phyloP scores from a whole-genome alignment of 768 basidiomycete species.

The Kwoniella dejecticola region DNA sequence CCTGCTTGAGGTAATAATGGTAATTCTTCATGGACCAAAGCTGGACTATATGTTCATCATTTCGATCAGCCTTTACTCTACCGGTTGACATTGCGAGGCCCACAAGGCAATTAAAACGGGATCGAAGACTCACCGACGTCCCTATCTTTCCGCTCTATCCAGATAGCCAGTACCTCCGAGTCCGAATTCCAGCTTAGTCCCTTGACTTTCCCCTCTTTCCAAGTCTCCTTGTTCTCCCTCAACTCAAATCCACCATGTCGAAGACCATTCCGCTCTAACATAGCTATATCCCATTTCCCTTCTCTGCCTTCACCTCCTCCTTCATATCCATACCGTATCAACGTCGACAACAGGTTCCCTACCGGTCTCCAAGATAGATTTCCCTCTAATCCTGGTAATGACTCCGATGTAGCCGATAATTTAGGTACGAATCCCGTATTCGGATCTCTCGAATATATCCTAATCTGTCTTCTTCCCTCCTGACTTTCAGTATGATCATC shows the following conservation, averaged over 20 bases:
- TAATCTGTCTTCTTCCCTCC: slow-evolving; percentile 66
- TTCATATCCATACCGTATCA: slow-evolving; percentile 75
- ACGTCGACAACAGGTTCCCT: slow-evolving; percentile 78
- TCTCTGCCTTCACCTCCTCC: slow-evolving; percentile 65
- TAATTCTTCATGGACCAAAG: slow-evolving; percentile 94
- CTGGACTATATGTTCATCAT: slow-evolving; percentile 67
- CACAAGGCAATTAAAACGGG: too few relatives aligned
- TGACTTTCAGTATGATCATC: slow-evolving; percentile 29
- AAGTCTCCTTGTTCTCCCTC: slow-evolving; percentile 53
- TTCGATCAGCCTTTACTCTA: too few relatives aligned
- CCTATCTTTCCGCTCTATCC: slow-evolving; percentile 56
- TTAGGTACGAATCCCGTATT: slow-evolving; percentile 57
- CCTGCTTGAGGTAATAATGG: slow-evolving; percentile 97
- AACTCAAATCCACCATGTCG: slow-evolving; percentile 85
- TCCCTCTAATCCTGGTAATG: slow-evolving; percentile 79
- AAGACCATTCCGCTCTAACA: slow-evolving; percentile 94
- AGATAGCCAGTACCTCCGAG: slow-evolving; percentile 58
- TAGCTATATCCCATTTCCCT: slow-evolving; percentile 78
- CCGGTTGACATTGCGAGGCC: too few relatives aligned
- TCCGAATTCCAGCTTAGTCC: slow-evolving; percentile 91
- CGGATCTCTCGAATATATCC: slow-evolving; percentile 72
- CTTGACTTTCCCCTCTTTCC: slow-evolving; percentile 61
- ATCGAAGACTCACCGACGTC: slow-evolving; percentile 80
- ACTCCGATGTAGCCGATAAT: slow-evolving; percentile 82
- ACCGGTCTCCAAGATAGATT: slow-evolving; percentile 80